phyloP scores from a whole-genome alignment of 2,329 filamentous ascomycete species.

The Drechmeria coniospora region DNA sequence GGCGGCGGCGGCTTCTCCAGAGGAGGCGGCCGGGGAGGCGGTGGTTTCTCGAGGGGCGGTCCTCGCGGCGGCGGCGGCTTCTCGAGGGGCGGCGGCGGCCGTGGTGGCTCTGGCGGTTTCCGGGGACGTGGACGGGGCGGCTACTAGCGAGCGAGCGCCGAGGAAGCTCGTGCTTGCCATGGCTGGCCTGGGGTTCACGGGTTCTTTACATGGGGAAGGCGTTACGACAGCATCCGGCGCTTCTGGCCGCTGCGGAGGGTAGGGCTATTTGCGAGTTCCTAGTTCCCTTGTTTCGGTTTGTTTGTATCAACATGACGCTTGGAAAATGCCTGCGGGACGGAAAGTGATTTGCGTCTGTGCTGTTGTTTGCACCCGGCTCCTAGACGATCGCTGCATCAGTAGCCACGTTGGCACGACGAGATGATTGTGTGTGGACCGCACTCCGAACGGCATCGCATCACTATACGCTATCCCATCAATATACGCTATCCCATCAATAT shows the following conservation, averaged over 20 bases:
- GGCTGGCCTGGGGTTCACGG: conserved; percentile 2
- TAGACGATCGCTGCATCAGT: no score
- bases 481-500: no score
- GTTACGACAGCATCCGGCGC: conserved; percentile 3
- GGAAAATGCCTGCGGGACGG: no score
- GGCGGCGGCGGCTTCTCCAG: conserved; percentile 17
- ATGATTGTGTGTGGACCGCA: no score
- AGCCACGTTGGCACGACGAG: no score
- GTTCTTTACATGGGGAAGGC: conserved; percentile 3
- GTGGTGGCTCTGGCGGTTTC: conserved; percentile 16
- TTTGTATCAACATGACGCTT: conserved; percentile 2
- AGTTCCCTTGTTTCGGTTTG: background rate
- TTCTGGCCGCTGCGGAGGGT: conserved; percentile 6
- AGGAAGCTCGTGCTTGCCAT: conserved; percentile 1
- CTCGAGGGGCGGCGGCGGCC: conserved; percentile 11
- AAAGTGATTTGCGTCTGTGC: no score
- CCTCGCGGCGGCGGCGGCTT: conserved; percentile 16
- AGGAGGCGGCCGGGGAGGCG: conserved; percentile 15
- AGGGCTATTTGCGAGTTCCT: conserved; percentile 1
- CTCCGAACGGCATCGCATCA: no score
- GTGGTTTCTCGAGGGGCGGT: conserved; percentile 7
- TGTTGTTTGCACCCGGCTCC: no score
- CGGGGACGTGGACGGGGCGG: conserved; percentile 2
- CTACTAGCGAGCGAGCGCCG: background rate
- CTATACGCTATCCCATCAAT: no score